Evolutionary conservation across 495 filamentous ascomycete species (phyloP).

Genomic region (Aspergillus taichungensis): DNA sequence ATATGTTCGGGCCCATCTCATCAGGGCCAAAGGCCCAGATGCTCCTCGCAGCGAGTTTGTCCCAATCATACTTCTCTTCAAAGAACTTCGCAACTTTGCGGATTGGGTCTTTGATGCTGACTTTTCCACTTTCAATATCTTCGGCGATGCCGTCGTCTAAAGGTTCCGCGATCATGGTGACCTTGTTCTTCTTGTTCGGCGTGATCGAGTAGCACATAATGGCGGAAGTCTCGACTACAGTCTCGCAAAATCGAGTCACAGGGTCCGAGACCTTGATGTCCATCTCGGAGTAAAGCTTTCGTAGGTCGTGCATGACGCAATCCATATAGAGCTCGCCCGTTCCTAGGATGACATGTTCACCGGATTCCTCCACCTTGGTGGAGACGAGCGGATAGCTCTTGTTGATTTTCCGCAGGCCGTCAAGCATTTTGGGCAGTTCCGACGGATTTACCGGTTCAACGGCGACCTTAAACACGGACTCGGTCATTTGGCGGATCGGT

Average conservation of each 20-base stretch:
- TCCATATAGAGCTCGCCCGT: constrained; percentile 99
- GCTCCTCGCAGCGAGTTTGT: constrained; percentile 83
- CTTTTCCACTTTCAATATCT: constrained; percentile 85
- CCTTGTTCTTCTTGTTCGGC: constrained; percentile 98
- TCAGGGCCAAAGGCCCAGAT: constrained; percentile 99
- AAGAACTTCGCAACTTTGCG: constrained; percentile 94
- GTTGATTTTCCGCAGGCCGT: constrained; percentile 92
- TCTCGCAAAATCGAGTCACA: constrained; percentile 95
- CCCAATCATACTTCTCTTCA: constrained; percentile 95
- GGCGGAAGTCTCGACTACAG: constrained; percentile 92
- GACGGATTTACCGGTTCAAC: constrained; percentile 98
- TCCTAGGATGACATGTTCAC: constrained; percentile 89
- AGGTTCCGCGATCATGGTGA: constrained; percentile 96
- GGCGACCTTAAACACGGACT: constrained; percentile 95
- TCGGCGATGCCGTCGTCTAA: constrained; percentile 90
- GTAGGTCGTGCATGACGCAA: constrained; percentile 92
- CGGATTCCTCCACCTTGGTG: constrained; percentile 98
- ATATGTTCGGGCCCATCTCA: constrained; percentile 88
- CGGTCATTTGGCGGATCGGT: constrained; percentile 88
- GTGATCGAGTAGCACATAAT: constrained; percentile 98
- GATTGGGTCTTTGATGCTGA: constrained; percentile 87
- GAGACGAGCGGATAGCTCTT: constrained; percentile 93
- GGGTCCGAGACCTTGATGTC: constrained; percentile 97
- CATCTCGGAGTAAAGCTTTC: constrained; percentile 94
- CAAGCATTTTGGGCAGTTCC: constrained; percentile 98